Evolutionary conservation across 78 protist species (phyloP).

Genomic region (Dictyostelium brefeldianum): DNA sequence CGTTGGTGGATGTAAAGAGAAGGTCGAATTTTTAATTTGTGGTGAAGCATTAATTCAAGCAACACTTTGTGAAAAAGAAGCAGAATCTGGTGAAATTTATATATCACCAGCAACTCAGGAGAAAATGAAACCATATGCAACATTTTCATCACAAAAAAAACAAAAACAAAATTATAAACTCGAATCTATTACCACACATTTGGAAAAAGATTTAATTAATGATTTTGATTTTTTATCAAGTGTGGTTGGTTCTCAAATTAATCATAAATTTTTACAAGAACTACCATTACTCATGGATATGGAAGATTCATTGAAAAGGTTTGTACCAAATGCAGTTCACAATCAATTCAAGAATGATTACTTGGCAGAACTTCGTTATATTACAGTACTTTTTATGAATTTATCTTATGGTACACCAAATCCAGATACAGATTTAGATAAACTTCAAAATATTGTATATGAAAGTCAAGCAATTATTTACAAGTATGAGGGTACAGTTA

Average conservation of each 20-base stretch:
- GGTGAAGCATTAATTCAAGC: constrained; percentile 85
- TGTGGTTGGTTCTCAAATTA: not conserved
- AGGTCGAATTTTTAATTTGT: constrained; percentile 85
- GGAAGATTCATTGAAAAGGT: constrained; percentile 61
- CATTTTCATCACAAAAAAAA: not conserved
- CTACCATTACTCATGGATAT: constrained; percentile 68
- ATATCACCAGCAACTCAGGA: constrained; percentile 53
- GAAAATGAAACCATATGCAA: constrained; percentile 26
- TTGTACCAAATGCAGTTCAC: constrained; percentile 72
- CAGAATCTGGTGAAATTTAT: constrained; percentile 87
- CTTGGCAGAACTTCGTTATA: constrained; percentile 83
- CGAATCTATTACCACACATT: constrained; percentile 2
- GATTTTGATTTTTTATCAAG: not conserved
- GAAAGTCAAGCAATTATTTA: constrained; percentile 73
- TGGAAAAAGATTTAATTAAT: constrained; percentile 26
- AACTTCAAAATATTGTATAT: constrained; percentile 44
- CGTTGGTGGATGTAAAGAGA: constrained; percentile 85
- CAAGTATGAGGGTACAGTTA: constrained; percentile 74
- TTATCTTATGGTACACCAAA: constrained; percentile 54
- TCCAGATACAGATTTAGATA: constrained; percentile 21
- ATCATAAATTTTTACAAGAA: constrained; percentile 36
- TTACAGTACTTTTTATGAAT: constrained; percentile 77
- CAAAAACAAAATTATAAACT: constrained; percentile 11
- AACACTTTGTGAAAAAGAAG: constrained; percentile 82
- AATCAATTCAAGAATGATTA: constrained; percentile 44